phyloP scores from a whole-genome alignment of 2,329 filamentous ascomycete species.

The Epichloe scottii region DNA sequence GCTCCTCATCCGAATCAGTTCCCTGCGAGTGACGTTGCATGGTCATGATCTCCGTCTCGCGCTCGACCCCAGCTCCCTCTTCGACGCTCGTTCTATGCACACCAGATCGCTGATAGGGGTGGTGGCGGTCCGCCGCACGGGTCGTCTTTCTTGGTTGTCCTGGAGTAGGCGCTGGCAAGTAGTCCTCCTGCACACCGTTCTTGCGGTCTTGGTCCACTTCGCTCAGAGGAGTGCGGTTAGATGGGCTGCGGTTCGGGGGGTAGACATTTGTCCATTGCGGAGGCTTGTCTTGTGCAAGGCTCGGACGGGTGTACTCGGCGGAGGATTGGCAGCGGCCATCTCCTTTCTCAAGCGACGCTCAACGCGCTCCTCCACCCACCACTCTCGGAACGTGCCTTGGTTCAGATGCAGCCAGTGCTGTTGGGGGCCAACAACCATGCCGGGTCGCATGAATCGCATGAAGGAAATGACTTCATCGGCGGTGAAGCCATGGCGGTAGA shows the following conservation, averaged over 20 bases:
- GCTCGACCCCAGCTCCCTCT: conserved; percentile 40
- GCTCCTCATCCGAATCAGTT: conserved; percentile 70
- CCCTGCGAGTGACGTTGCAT: conserved; percentile 49
- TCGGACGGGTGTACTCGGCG: conserved; percentile 48
- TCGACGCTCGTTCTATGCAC: conserved; percentile 27
- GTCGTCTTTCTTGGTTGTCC: conserved; percentile 88
- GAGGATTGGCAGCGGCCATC: conserved; percentile 34
- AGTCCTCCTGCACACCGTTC: conserved; percentile 69
- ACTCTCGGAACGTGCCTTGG: conserved; percentile 93
- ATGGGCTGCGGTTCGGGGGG: conserved; percentile 71
- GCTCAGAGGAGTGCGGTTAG: conserved; percentile 73
- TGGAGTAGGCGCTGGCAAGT: conserved; percentile 86
- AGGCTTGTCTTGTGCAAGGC: conserved; percentile 47
- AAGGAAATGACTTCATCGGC: conserved; percentile 95
- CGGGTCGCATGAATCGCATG: conserved; percentile 98
- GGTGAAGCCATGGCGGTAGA: conserved; percentile 94
- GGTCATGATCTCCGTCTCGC: conserved; percentile 48
- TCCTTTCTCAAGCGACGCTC: conserved; percentile 54
- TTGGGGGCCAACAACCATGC: conserved; percentile 97
- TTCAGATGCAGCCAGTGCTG: conserved; percentile 99
- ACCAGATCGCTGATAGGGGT: conserved; percentile 54
- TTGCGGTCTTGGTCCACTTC: conserved; percentile 77
- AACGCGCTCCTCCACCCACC: conserved; percentile 87
- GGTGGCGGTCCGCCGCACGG: conserved; percentile 60
- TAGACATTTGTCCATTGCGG: conserved; percentile 60